These are phyloP conservation scores for Aureobasidium melanogenum DNA, from an alignment of 2,329 filamentous ascomycete species.

Conservation along the genomic window DNA sequence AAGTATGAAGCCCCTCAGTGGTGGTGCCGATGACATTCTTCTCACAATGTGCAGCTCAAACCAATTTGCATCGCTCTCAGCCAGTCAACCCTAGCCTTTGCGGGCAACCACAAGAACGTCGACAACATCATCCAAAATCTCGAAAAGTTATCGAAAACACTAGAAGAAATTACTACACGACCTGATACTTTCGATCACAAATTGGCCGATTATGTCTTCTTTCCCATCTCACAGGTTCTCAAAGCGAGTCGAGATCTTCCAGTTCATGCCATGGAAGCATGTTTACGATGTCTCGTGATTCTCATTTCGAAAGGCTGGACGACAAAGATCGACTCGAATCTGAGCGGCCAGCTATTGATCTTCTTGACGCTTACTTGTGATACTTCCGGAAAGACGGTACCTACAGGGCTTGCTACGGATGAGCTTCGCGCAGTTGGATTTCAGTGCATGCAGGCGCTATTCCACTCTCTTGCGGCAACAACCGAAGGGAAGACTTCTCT, in stretches of 20 bases:
- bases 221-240: slow-evolving; percentile 81
- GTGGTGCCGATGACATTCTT: not conserved
- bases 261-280: slow-evolving; percentile 62
- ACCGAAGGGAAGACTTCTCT: slow-evolving; percentile 43
- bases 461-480: slow-evolving; percentile 47
- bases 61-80: slow-evolving; percentile 50
- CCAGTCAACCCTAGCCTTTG: slow-evolving; percentile 43
- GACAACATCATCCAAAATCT: slow-evolving; percentile 42
- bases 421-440: slow-evolving; percentile 68
- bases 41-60: slow-evolving; percentile 39
- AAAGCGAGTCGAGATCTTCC: slow-evolving; percentile 65
- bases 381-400: slow-evolving; percentile 53
- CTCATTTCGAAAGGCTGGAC: slow-evolving; percentile 76
- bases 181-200: slow-evolving; percentile 58
- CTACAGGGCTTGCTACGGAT: slow-evolving; percentile 50
- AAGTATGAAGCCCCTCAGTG: slow-evolving; percentile 20
- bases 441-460: slow-evolving; percentile 57
- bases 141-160: slow-evolving; percentile 34
- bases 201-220: slow-evolving; percentile 89
- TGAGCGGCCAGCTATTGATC: slow-evolving; percentile 78
- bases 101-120: slow-evolving; percentile 35
- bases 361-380: slow-evolving; percentile 75
- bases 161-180: slow-evolving; percentile 25
- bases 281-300: slow-evolving; percentile 64
- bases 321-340: slow-evolving; percentile 55